phyloP scores from a whole-genome alignment of 192 early-diverging fungal species.

The Pilobolus umbonatus region DNA sequence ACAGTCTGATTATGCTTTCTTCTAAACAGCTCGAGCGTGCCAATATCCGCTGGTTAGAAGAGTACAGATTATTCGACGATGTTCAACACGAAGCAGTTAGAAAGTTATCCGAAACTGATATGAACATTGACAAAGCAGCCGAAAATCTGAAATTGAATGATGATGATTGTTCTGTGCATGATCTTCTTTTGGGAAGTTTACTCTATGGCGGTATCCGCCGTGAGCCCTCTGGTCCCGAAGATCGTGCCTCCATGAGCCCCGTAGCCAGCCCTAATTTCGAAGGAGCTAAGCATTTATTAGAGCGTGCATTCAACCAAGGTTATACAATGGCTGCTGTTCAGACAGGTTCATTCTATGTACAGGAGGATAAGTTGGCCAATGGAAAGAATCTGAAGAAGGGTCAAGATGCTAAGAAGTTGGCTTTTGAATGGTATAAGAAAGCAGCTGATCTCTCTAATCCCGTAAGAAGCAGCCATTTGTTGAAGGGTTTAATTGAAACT shows the following conservation, averaged over 20 bases:
- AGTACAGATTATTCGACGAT: conserved; percentile 39
- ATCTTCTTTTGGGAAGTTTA: conserved; percentile 39
- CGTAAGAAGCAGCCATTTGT: too few relatives aligned
- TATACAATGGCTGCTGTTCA: conserved; percentile 54
- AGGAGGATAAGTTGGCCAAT: conserved; percentile 41
- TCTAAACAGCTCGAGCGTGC: conserved; percentile 37
- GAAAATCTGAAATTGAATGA: conserved; percentile 30
- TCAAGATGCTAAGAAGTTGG: conserved; percentile 42
- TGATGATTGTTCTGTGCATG: conserved; percentile 37
- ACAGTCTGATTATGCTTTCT: neutral
- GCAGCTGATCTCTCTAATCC: conserved; percentile 44
- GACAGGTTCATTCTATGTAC: conserved; percentile 43
- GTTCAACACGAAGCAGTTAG: conserved; percentile 44
- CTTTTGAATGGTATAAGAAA: conserved; percentile 42
- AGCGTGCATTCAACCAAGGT: conserved; percentile 41
- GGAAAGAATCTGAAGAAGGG: conserved; percentile 42
- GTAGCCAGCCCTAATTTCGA: conserved; percentile 41
- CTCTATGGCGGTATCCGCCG: conserved; percentile 42
- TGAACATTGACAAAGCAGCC: conserved; percentile 43
- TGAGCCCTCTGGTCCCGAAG: conserved; percentile 21
- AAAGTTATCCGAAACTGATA: conserved; percentile 34
- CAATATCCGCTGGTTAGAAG: conserved; percentile 29
- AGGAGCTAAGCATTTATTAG: conserved; percentile 42
- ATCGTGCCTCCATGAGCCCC: conserved; percentile 34
- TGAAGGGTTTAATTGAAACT: too few relatives aligned